phyloP scores from a whole-genome alignment of 1,284 basidiomycete species.

The Takashimella koratensis region DNA sequence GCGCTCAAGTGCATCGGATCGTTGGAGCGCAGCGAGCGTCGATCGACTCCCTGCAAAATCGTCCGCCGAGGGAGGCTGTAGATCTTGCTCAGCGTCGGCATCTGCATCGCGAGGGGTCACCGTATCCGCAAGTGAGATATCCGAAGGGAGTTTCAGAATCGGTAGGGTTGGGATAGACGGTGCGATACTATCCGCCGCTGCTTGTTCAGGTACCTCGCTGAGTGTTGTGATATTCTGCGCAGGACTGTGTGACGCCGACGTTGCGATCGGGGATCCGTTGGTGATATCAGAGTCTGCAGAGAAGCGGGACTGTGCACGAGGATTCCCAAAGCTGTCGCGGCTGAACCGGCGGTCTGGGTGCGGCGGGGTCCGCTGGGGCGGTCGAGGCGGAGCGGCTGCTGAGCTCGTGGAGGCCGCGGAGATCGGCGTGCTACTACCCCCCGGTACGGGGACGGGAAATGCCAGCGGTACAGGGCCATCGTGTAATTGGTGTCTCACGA shows the following conservation, averaged over 20 bases:
- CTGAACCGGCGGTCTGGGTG: constrained; percentile 30
- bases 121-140: background rate
- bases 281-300: constrained; percentile 42
- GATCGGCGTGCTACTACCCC: background rate
- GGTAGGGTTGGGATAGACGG: constrained; percentile 17
- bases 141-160: constrained; percentile 24
- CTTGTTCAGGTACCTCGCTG: background rate
- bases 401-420: constrained; percentile 1
- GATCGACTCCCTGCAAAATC: constrained; percentile 51
- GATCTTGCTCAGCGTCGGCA: background rate
- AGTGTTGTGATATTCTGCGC: background rate
- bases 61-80: constrained; percentile 39
- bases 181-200: background rate
- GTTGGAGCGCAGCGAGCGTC: constrained; percentile 83
- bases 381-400: constrained; percentile 11
- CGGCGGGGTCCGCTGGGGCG: constrained; percentile 22
- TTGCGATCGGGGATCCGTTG: constrained; percentile 26
- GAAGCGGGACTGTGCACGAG: constrained; percentile 33
- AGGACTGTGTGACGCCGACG: background rate
- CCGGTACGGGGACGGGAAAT: constrained; percentile 15
- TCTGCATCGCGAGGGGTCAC: background rate
- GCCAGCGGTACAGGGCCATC: background rate
- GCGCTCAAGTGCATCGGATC: constrained; percentile 79
- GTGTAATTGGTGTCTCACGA: background rate
- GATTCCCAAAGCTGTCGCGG: constrained; percentile 29